These are phyloP conservation scores for Aspergillaceae sp. DNA, from an alignment of 2,329 filamentous ascomycete species.

Conservation along the genomic window DNA sequence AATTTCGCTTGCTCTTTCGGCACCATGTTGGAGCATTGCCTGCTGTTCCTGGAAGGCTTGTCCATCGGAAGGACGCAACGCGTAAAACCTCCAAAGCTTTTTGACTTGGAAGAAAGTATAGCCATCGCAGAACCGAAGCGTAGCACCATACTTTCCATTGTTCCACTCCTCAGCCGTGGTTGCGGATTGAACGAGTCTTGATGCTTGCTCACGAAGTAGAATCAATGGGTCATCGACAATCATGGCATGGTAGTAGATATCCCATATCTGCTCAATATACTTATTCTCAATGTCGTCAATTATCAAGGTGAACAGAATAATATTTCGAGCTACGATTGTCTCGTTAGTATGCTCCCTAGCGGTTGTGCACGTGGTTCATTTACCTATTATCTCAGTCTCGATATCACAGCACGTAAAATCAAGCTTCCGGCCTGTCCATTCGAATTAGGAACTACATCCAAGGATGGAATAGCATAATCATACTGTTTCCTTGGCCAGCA, in stretches of 20 bases:
- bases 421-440: neutral
- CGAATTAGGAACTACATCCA: neutral
- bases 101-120: neutral
- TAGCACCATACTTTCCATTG: neutral
- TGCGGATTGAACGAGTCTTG: neutral
- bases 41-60: neutral
- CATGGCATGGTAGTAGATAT: neutral
- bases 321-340: neutral
- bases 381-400: neutral
- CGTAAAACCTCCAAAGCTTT: neutral
- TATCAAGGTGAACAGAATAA: neutral
- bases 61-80: neutral
- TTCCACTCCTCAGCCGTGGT: neutral
- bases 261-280: neutral
- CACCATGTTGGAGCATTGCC: neutral
- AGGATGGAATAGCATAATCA: slow-evolving; percentile 31
- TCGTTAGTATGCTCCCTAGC: slow-evolving; percentile 14
- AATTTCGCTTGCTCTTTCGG: neutral
- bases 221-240: neutral
- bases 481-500: slow-evolving; percentile 32
- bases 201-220: neutral
- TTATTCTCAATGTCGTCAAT: neutral
- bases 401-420: neutral
- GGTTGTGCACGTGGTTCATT: too few species aligned
- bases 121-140: neutral